phyloP scores from a whole-genome alignment of 2,329 filamentous ascomycete species.

The Paracamarosporium sp. region DNA sequence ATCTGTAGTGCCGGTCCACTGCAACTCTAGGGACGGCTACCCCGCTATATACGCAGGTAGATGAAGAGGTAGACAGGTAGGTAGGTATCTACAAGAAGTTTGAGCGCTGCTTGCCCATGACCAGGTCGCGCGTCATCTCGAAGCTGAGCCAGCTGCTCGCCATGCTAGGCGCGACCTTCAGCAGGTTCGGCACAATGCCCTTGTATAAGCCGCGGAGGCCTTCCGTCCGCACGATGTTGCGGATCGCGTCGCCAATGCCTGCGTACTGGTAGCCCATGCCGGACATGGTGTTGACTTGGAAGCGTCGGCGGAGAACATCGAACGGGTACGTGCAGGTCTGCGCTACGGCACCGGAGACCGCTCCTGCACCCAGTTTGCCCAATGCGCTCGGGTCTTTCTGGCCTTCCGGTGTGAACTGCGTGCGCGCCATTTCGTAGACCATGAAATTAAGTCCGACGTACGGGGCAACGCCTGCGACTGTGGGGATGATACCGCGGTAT shows the following conservation, averaged over 20 bases:
- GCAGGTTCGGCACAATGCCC: slow-evolving; percentile 90
- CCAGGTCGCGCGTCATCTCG: slow-evolving; percentile 87
- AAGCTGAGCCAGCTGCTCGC: slow-evolving; percentile 98
- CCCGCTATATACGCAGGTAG: background rate
- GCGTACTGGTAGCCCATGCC: slow-evolving; percentile 98
- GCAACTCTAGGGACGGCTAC: background rate
- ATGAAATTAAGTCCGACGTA: slow-evolving; percentile 99
- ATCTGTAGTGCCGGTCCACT: background rate
- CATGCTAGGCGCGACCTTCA: slow-evolving; percentile 99
- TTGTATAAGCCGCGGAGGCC: slow-evolving; percentile 90
- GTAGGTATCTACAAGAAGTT: slow-evolving; percentile 35
- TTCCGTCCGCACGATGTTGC: slow-evolving; percentile 82
- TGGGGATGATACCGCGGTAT: slow-evolving; percentile 94
- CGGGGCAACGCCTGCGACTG: slow-evolving; percentile 91
- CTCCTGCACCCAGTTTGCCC: slow-evolving; percentile 87
- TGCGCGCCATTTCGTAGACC: slow-evolving; percentile 90
- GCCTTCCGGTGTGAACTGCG: slow-evolving; percentile 84
- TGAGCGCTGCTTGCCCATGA: slow-evolving; percentile 59
- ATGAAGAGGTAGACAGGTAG: background rate
- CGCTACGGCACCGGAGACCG: slow-evolving; percentile 92
- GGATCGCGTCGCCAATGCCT: slow-evolving; percentile 81
- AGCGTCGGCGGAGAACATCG: slow-evolving; percentile 89
- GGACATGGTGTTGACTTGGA: slow-evolving; percentile 99
- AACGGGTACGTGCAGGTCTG: slow-evolving; percentile 99
- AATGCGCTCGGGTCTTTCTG: slow-evolving; percentile 79